Evolutionary conservation across 2,329 filamentous ascomycete genomes (phyloP).

Genomic region (Diplodia seriata): DNA sequence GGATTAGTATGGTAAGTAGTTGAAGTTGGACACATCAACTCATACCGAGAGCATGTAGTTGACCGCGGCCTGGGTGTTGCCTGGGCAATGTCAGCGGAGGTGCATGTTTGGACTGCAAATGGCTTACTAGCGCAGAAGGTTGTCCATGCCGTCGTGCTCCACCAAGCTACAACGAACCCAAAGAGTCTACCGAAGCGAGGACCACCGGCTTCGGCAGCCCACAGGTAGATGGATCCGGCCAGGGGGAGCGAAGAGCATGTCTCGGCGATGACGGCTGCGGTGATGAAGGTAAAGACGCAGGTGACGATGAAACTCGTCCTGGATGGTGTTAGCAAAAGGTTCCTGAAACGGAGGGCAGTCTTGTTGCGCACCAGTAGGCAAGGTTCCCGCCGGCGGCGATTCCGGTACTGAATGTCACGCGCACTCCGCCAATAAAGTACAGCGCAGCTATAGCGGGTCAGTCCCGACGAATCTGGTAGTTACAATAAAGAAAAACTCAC

Average conservation of each 20-base stretch:
- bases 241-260: constrained; percentile 66
- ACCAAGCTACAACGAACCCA: constrained; percentile 69
- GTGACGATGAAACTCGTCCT: constrained; percentile 68
- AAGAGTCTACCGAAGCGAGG: constrained; percentile 62
- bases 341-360: not conserved
- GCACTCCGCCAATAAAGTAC: constrained; percentile 67
- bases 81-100: constrained; percentile 37
- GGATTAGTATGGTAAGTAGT: not conserved
- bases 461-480: fast-evolving
- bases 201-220: constrained; percentile 67
- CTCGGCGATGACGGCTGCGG: constrained; percentile 66
- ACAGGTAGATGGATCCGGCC: constrained; percentile 66
- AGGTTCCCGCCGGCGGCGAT: constrained; percentile 67
- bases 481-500: not conserved
- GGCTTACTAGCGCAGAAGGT: constrained; percentile 44
- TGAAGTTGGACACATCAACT: not conserved
- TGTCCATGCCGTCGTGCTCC: constrained; percentile 68
- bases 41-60: constrained; percentile 47
- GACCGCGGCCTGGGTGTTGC: constrained; percentile 46
- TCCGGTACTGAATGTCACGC: constrained; percentile 68
- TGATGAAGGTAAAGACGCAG: constrained; percentile 67
- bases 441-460: constrained; percentile 57
- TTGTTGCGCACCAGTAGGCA: constrained; percentile 61
- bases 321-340: not conserved
- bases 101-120: not conserved